These are phyloP conservation scores for Pleurozium schreberi DNA, from an alignment of 225 moss, liverwort and hornwort genomes.

Conservation along the genomic window DNA sequence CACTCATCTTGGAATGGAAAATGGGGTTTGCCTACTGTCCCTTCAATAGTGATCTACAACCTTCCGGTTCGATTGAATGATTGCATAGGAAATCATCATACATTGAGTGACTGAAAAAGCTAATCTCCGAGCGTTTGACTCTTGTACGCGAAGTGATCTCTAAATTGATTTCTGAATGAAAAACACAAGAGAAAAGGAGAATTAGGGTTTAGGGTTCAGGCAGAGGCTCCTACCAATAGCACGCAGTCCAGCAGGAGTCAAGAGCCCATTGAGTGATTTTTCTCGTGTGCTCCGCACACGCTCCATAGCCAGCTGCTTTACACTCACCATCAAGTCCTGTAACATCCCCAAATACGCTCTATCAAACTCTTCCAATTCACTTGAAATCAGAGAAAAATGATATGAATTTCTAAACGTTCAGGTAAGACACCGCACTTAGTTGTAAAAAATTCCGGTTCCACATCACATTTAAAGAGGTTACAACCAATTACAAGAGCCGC, in stretches of 20 bases:
- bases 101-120: background rate
- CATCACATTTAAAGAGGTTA: background rate
- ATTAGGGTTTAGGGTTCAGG: background rate
- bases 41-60: background rate
- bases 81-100: background rate
- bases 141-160: background rate
- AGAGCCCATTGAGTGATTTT: constrained; percentile 5
- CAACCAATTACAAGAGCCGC: background rate
- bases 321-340: constrained; percentile 42
- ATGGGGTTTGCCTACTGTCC: background rate
- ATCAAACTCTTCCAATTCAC: background rate
- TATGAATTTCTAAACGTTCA: background rate
- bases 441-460: background rate
- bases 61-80: background rate
- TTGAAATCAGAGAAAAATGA: background rate
- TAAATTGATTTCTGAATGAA: background rate
- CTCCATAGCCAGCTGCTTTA: constrained; percentile 39
- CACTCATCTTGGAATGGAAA: background rate
- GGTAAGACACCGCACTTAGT: background rate
- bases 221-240: constrained; percentile 8
- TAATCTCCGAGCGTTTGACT: background rate
- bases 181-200: background rate
- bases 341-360: background rate
- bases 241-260: constrained; percentile 25
- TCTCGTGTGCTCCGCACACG: constrained; percentile 22